These are phyloP conservation scores for Closterium sp. DNA, from an alignment of 139 green algal genomes.

Conservation along the genomic window DNA sequence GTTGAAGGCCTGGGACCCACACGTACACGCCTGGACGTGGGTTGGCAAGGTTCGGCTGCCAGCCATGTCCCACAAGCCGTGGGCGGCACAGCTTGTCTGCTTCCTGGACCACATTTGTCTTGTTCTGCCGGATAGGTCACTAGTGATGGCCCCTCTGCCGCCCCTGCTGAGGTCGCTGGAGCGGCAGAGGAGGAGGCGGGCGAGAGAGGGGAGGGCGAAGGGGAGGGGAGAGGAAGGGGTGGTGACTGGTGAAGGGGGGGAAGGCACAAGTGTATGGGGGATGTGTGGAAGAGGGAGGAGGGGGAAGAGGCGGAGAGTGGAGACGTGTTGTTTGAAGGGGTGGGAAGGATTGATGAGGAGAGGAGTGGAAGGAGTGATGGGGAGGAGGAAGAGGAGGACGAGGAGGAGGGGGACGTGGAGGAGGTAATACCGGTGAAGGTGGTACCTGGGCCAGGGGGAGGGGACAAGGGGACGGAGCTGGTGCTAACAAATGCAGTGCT, in stretches of 20 bases:
- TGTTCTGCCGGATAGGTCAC: constrained; percentile 6
- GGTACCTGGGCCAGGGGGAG: not conserved
- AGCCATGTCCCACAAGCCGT: constrained; percentile 22
- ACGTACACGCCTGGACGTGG: not conserved
- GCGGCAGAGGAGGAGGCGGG: not conserved
- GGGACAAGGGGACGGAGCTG: not conserved
- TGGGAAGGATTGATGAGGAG: not conserved
- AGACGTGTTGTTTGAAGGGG: not conserved
- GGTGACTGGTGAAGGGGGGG: not conserved
- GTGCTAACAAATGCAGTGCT: not conserved
- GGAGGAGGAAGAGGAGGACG: not conserved
- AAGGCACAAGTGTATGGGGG: not conserved
- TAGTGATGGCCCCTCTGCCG: constrained; percentile 14
- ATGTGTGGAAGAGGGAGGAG: not conserved
- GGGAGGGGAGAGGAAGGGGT: not conserved
- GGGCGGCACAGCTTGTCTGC: constrained; percentile 30
- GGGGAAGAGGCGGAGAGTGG: not conserved
- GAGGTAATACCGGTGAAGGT: not conserved
- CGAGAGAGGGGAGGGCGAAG: not conserved
- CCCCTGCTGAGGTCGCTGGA: not conserved
- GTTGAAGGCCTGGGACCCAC: constrained; percentile 20
- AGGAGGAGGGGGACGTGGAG: not conserved
- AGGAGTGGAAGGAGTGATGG: not conserved
- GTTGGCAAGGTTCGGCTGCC: constrained; percentile 21
- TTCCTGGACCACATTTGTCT: constrained; percentile 28